These are phyloP conservation scores for Cutaneotrichosporon spelunceum DNA, from an alignment of 1,284 basidiomycete species.

Conservation along the genomic window DNA sequence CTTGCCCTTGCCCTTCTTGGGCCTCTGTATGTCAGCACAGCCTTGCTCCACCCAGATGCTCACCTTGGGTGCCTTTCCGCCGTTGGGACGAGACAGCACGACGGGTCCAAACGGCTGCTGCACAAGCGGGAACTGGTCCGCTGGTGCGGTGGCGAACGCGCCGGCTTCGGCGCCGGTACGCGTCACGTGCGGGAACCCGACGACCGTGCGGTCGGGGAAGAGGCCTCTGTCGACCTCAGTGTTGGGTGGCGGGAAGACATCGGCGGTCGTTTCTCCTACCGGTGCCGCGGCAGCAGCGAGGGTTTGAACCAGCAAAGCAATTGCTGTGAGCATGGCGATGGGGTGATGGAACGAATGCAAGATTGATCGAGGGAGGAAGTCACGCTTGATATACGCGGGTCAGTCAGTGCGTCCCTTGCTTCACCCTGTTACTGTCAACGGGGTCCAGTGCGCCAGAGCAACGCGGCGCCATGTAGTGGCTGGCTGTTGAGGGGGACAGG, in stretches of 20 bases:
- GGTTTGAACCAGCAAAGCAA: background rate
- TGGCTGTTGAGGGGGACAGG: background rate
- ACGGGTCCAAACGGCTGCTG: slow-evolving; percentile 52
- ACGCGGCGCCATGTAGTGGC: background rate
- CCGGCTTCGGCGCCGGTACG: slow-evolving; percentile 57
- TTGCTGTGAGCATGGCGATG: background rate
- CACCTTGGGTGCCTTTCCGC: slow-evolving; percentile 11
- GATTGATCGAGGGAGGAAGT: background rate
- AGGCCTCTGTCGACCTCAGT: slow-evolving; percentile 35
- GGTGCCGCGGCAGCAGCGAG: background rate
- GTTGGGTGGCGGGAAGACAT: slow-evolving; percentile 36
- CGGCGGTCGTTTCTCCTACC: slow-evolving; percentile 33
- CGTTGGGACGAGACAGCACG: slow-evolving; percentile 47
- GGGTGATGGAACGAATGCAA: background rate
- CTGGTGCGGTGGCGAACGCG: slow-evolving; percentile 55
- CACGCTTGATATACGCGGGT: background rate
- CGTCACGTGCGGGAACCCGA: slow-evolving; percentile 57
- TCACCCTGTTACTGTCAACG: background rate
- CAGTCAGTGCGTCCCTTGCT: too few relatives aligned
- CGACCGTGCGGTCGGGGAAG: slow-evolving; percentile 54
- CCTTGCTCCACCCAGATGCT: background rate
- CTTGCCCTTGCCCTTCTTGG: too few relatives aligned
- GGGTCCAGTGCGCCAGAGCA: background rate
- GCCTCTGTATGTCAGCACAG: background rate
- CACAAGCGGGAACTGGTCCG: slow-evolving; percentile 49